phyloP scores from a whole-genome alignment of 352 stramenopile species.

The Thraustochytrium sp. region DNA sequence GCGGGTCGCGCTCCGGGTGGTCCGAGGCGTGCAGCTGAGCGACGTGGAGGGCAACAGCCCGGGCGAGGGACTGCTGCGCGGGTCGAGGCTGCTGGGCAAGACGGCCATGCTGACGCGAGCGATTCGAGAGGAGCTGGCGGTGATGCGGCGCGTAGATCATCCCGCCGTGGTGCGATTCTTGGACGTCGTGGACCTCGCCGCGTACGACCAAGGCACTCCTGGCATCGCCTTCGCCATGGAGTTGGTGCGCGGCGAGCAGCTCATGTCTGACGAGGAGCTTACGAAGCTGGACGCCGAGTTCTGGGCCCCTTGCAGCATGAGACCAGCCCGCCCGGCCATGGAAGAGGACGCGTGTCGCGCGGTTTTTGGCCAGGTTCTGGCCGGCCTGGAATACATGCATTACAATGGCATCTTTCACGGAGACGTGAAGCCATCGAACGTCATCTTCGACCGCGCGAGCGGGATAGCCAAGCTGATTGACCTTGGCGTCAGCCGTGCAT shows the following conservation, averaged over 20 bases:
- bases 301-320: not conserved
- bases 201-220: not conserved
- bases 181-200: not conserved
- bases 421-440: constrained; percentile 29
- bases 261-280: constrained; percentile 1
- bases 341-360: not conserved
- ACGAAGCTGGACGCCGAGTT: not conserved
- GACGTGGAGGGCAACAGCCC: not conserved
- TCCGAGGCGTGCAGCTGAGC: not conserved
- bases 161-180: not conserved
- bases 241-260: not conserved
- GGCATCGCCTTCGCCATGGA: constrained; percentile 27
- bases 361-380: not conserved
- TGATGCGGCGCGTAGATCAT: not conserved
- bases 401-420: constrained; percentile 26
- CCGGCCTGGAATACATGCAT: constrained; percentile 35
- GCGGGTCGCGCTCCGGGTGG: not conserved
- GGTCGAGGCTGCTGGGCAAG: not conserved
- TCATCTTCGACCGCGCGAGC: not conserved
- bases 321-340: not conserved
- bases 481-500: not conserved
- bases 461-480: constrained; percentile 14
- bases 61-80: not conserved
- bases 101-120: not conserved
- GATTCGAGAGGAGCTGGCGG: not conserved